Evolutionary conservation across 179 eudicot genomes (phyloP).

Genomic region (Silene vulgaris): DNA sequence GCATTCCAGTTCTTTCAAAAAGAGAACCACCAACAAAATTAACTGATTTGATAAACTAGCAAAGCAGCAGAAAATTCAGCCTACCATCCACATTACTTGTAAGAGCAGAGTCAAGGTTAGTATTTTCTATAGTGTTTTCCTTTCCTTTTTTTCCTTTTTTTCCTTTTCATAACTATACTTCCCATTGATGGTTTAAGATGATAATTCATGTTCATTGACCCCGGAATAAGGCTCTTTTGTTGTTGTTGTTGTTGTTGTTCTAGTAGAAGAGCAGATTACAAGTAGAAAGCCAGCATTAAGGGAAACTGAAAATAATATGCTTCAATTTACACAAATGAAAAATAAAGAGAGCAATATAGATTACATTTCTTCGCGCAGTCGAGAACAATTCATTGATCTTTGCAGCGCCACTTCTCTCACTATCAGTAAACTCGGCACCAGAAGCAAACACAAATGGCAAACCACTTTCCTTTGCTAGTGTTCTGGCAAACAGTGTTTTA

Average conservation of each 20-base stretch:
- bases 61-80: neutral
- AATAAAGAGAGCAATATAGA: constrained; percentile 16
- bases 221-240: neutral
- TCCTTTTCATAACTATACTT: neutral
- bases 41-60: neutral
- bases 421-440: constrained; percentile 95
- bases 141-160: neutral
- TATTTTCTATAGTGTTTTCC: neutral
- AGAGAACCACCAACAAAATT: neutral
- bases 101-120: neutral
- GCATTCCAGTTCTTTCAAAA: neutral
- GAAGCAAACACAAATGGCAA: constrained; percentile 95
- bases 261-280: constrained; percentile 14
- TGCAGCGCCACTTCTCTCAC: constrained; percentile 87
- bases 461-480: constrained; percentile 83
- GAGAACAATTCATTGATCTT: constrained; percentile 77
- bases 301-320: neutral
- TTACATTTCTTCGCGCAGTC: constrained; percentile 83
- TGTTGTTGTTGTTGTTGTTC: neutral
- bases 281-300: constrained; percentile 11
- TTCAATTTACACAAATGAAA: neutral
- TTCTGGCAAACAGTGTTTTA: constrained; percentile 88
- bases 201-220: neutral
- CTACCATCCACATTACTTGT: neutral
- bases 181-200: neutral